Base-by-base conservation (phyloP, 352 stramenopile species). In the Phytophthora litchii region DNA sequence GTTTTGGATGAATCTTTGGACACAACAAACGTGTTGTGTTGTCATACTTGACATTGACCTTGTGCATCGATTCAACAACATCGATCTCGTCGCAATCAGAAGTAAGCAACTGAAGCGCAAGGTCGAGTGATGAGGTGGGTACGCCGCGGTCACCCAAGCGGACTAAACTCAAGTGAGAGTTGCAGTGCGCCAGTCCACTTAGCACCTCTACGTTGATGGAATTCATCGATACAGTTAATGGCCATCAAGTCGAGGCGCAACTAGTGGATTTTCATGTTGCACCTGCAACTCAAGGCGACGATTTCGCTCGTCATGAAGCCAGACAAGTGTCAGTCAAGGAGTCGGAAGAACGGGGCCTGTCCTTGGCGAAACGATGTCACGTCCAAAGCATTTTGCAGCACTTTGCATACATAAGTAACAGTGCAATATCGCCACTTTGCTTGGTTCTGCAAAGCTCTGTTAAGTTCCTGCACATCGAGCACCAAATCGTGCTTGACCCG, bases 81-180 rank as follows among this genome's bases (percentile, higher is more conserved):
- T 29, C 55, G 58, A 64, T 62, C 54, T 56, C 29, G 10, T 6
- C 8, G n/a, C 41, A 8, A 27, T 10, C 41, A 48, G 41, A 42
- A 42, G 37, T 23, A 62, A 62, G 19, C 54, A 16, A 5, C 16
- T 10, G 54, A 62, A 62, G 37, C 37, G 54, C 54, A 62, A 62
- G 44, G 23, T 14, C 37, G 19, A 3, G 41, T 49, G 44, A 62
- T 48, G 41, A 53, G 41, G 41, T 47, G 53, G 53, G 12, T 58
- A 47, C 56, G 32, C 46, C 31, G 21, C 9, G 21, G 9, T 36
- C 14, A 42, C n/a, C n/a, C 55, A 56, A 56, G 46, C 56, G 21
- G 35, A 55, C 47, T 2, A 34, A 42, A 23, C 13, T 54, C 47
- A 31, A 45, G 17, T 21, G 32, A 16, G 34, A 20, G 29, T 42